Base-by-base conservation (phyloP, 177 flowering plant species). In the Tripterygium wilfordii region DNA sequence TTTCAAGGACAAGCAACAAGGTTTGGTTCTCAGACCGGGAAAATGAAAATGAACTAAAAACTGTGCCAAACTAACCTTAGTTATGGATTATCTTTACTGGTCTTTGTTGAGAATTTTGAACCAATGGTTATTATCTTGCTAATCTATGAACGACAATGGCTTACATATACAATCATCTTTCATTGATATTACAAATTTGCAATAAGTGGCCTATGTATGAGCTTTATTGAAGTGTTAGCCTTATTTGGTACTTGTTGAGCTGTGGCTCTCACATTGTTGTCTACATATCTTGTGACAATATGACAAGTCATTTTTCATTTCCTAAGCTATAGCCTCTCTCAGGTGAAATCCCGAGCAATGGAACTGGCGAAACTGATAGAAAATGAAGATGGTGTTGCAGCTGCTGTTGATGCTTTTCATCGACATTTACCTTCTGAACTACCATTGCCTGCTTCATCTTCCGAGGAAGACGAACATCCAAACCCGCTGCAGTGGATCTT, bases 351-450 rank as follows among this genome's bases (percentile, higher is more conserved):
- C 28, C 70, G 52, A 51, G 96, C 85, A 29, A 66, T 64, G 64
- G 88, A 85, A 62, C 18, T 91, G 48, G 94, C 87, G 3, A 64
- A 63, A 47, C 28, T 76, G 47, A 79, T 91, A 45, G 88, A 77
- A 51, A 80, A 80, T 32, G 98, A 92, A 72, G 96, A 92, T 57
- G 96, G 96, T 10, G 94, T 84, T 41, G 95, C 81, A 20, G 80
- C 75, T 17, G 96, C 98, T 24, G 96, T 86, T 28, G 75, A 88
- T 64, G 87, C 91, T 42, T 88, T 92, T 58, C 98, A 88, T 48
- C 64, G 78, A 42, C 91, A 88, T 65, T 68, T 92, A 42, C 96
- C 88, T 39, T 28, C 73, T 10, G 89, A 86, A 63, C 20, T 80
- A 17, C 96, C 96, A n/a, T 4, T 74, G 42, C 77, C 79, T 9